phyloP scores from a whole-genome alignment of 2,329 filamentous ascomycete genomes.

The Claviceps digitariae region DNA sequence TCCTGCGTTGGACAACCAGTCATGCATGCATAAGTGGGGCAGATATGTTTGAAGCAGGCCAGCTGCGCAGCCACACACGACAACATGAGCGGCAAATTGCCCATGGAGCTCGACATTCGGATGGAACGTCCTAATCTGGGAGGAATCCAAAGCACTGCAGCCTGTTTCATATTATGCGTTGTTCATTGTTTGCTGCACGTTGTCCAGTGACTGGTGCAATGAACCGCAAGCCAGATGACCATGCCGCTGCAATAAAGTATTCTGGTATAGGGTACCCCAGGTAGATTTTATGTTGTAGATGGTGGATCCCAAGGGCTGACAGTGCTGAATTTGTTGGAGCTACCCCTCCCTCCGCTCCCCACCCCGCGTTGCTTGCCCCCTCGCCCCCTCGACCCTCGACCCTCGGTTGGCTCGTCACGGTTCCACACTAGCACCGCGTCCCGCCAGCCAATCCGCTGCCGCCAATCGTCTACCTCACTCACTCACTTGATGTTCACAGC shows the following conservation, averaged over 20 bases:
- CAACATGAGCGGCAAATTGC: neutral
- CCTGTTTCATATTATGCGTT: no score
- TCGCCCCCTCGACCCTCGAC: neutral
- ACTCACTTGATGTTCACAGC: conserved; percentile 1
- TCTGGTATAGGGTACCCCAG: neutral
- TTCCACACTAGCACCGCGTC: conserved; percentile 24
- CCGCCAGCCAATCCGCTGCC: conserved; percentile 20
- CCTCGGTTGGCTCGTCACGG: conserved; percentile 10
- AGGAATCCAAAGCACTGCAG: no score
- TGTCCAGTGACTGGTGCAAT: no score
- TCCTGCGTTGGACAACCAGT: neutral
- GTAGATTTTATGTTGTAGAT: no score
- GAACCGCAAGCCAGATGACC: no score
- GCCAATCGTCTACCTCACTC: conserved; percentile 9
- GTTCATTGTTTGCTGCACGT: no score
- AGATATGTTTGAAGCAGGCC: neutral
- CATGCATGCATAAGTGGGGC: neutral
- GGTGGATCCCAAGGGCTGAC: no score
- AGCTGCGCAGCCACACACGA: neutral
- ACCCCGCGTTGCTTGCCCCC: no score
- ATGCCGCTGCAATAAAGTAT: no score
- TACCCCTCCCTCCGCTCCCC: neutral
- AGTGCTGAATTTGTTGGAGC: neutral
- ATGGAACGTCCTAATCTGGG: neutral
- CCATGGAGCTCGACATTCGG: neutral